Evolutionary conservation across 1,139 yeast genomes (phyloP), one percentile per base, ranked within the genome.

Genomic region (Meyerozyma elateridarum): DNA sequence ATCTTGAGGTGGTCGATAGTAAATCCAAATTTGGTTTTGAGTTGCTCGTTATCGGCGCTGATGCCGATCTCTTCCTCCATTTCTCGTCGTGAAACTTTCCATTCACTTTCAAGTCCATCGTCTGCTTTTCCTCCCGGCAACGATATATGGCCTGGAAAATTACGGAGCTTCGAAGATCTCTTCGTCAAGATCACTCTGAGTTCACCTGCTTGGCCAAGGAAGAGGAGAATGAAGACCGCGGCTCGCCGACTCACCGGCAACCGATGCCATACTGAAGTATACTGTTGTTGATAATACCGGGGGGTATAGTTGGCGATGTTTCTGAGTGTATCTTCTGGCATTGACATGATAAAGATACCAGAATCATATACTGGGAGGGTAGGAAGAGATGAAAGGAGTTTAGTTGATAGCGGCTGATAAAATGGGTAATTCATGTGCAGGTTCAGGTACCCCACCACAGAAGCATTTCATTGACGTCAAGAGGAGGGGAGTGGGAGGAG

Each of bases 71-170:
- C 96, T 53, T 88, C 96, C 41, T 70, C 76, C 48, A 87, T 79
- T 56, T 88, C 96, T 30, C 96, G 64, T 39, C 94, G 63, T 1
- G 95, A 79, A 22, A 83, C 80, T 33, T 69, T 69, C 70, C 83
- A 81, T 39, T 82, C 85, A 11, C 75, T 54, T 52, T 87, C 96
- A 4, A 61, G 48, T 0, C 69, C 75, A 28, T 48, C 53, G 51
- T 87, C 95, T 5, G 91, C 84, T 49, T 79, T 79, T 3, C 96
- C 96, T 3, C 96, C 96, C 3, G 96, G 96, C 14, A 88, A 62
- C 4, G 95, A 83, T 9, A 85, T 83, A 51, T 88, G 95, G 5
- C 96, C 95, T 0, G 94, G 83, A 56, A 85, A 88, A 34, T 73
- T 74, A 29, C 79, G 65, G 45, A 88, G 61, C 32, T 70, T 66